phyloP scores from a whole-genome alignment of 2,329 filamentous ascomycete species.

The Magnaporthiopsis incrustans region DNA sequence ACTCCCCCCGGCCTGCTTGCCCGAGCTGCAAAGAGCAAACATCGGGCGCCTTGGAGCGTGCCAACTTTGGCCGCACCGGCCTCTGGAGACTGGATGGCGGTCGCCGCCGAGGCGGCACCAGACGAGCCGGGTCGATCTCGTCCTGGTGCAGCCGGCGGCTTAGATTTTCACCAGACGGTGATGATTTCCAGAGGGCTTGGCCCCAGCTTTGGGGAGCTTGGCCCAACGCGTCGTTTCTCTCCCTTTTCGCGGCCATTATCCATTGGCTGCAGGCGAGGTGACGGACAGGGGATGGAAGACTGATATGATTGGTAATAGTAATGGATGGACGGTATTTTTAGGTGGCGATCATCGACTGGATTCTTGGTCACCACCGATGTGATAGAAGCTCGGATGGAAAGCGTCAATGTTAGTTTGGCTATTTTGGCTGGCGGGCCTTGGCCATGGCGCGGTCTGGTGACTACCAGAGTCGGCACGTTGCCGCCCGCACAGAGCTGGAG shows the following conservation, averaged over 20 bases:
- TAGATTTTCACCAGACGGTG: neutral
- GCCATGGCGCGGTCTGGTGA: neutral
- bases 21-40: neutral
- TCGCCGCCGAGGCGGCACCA: too few species aligned
- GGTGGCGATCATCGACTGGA: neutral
- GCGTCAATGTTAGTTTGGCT: neutral
- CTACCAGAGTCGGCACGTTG: neutral
- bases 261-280: neutral
- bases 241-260: neutral
- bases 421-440: neutral
- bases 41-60: neutral
- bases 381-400: neutral
- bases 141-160: neutral
- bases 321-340: too few species aligned
- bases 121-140: neutral
- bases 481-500: neutral
- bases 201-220: neutral
- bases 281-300: neutral
- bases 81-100: neutral
- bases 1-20: neutral
- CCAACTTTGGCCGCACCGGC: neutral
- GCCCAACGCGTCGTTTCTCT: neutral
- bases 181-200: neutral
- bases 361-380: neutral
- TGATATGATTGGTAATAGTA: neutral